These are phyloP conservation scores for Pleurotus tuoliensis DNA, from an alignment of 768 basidiomycete species.

Conservation along the genomic window DNA sequence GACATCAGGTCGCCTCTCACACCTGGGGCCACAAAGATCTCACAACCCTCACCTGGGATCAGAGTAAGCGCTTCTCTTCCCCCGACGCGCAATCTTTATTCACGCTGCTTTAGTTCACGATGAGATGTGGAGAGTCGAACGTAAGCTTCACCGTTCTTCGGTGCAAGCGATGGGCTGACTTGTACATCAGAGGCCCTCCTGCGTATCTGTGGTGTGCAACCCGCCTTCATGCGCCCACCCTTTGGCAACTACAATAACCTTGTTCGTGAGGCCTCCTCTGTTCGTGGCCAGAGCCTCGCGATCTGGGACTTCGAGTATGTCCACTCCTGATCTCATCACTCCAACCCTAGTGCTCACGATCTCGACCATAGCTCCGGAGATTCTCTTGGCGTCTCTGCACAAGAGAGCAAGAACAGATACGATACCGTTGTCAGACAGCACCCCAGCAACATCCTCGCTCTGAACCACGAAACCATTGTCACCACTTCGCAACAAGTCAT, in stretches of 20 bases:
- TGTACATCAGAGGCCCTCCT: conserved; percentile 23
- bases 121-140: conserved; percentile 42
- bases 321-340: not conserved
- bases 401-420: conserved; percentile 26
- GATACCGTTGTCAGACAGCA: conserved; percentile 20
- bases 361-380: conserved; percentile 29
- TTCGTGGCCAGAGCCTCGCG: conserved; percentile 26
- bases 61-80: conserved; percentile 17
- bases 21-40: conserved; percentile 43
- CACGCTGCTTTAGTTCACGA: conserved; percentile 30
- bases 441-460: conserved; percentile 31
- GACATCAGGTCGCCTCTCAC: conserved; percentile 42
- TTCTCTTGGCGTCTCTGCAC: conserved; percentile 25
- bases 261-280: conserved; percentile 30
- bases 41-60: conserved; percentile 25
- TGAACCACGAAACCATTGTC: conserved; percentile 35
- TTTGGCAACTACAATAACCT: conserved; percentile 38
- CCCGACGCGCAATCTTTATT: not conserved
- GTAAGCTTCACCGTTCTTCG: conserved; percentile 19
- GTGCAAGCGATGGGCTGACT: not conserved
- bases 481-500: conserved; percentile 23
- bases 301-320: conserved; percentile 30
- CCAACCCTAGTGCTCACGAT: too few species aligned
- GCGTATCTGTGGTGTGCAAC: conserved; percentile 30
- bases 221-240: conserved; percentile 38